Percentiles rank a stretch among this genome's conserved stretches.
phyloP scores from a whole-genome alignment of 2,329 filamentous ascomycete species.

The Ampelomyces quisqualis region DNA sequence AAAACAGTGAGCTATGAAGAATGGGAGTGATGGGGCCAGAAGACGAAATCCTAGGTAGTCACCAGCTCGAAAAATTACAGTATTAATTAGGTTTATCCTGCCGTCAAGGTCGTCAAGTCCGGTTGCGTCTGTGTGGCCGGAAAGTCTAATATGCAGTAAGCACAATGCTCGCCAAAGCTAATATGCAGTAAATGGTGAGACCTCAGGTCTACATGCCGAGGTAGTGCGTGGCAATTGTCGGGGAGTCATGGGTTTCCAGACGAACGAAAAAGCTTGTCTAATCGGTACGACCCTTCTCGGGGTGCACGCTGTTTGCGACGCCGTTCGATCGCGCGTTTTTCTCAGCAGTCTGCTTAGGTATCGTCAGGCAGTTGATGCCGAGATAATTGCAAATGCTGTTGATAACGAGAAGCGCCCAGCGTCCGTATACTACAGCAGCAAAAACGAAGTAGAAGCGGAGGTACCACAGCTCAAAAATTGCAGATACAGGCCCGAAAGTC shows the following conservation, averaged over 20 bases:
- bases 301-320: conserved; percentile 25
- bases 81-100: conserved; percentile 7
- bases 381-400: conserved; percentile 88
- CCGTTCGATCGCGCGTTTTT: conserved; percentile 33
- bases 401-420: conserved; percentile 90
- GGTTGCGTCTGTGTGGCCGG: conserved; percentile 1
- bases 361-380: conserved; percentile 92
- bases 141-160: conserved; percentile 3
- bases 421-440: conserved; percentile 80
- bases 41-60: neutral
- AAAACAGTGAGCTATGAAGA: neutral
- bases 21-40: too few relatives aligned
- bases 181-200: conserved; percentile 2
- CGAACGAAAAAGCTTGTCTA: conserved; percentile 12
- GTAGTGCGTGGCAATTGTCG: neutral
- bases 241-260: neutral
- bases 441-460: conserved; percentile 83
- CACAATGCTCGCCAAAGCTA: neutral
- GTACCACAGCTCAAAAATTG: conserved; percentile 72
- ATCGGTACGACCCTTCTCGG: conserved; percentile 39
- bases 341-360: conserved; percentile 49
- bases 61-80: conserved; percentile 3
- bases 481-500: conserved; percentile 62
- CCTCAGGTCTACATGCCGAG: conserved; percentile 2
- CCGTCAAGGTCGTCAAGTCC: conserved; percentile 6